These are phyloP conservation scores for Debaryomyces coudertii DNA, from an alignment of 1,139 yeast genomes.

Conservation along the genomic window DNA sequence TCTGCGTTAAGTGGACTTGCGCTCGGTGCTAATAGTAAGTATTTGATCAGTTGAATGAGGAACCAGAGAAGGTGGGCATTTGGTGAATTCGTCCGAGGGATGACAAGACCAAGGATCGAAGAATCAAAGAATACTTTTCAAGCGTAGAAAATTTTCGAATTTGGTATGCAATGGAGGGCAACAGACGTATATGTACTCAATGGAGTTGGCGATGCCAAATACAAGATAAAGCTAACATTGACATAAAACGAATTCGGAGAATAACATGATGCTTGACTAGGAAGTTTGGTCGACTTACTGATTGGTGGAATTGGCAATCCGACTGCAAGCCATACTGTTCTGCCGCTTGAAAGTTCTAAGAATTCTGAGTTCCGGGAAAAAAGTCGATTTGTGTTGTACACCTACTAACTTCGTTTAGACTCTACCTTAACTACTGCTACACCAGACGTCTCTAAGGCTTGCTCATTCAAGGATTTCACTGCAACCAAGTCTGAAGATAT, in stretches of 20 bases:
- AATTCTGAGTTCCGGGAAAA: neutral
- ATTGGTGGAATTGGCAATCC: no score
- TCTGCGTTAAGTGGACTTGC: conserved; percentile 52
- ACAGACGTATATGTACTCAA: neutral
- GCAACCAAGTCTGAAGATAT: conserved; percentile 80
- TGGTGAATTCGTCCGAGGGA: neutral
- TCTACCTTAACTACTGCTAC: conserved; percentile 55
- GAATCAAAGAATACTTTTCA: neutral
- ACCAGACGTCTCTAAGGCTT: conserved; percentile 55
- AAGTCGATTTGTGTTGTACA: conserved; percentile 3
- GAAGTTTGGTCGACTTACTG: no score
- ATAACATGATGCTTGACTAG: no score
- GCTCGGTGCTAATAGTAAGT: conserved; percentile 56
- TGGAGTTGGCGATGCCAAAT: neutral
- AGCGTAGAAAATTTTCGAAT: neutral
- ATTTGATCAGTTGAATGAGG: conserved; percentile 10
- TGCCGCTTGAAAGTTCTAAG: neutral
- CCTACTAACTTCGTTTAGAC: conserved; percentile 27
- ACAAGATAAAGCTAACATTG: neutral
- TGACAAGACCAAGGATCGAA: neutral
- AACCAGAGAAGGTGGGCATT: neutral
- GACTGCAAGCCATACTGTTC: neutral
- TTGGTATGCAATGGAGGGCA: neutral
- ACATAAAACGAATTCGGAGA: no score
- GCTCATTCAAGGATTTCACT: conserved; percentile 59